Conservation (phyloP, 2,329 filamentous ascomycete species). For the Sporothrix euskadiensis region DNA sequence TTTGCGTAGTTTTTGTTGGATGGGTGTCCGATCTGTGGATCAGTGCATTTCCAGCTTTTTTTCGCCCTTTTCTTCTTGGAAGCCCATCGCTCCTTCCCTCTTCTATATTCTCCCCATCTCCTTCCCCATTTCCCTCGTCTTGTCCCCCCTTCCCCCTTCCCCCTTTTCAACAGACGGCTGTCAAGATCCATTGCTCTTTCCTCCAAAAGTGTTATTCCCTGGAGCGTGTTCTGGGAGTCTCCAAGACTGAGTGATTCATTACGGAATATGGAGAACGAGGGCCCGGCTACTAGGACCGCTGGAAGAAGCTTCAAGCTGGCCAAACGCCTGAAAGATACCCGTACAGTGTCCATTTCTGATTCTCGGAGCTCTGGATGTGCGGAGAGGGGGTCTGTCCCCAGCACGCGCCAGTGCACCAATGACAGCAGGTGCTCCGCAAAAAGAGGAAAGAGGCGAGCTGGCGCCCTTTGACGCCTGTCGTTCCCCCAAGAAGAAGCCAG, state of each 20-base stretch:
- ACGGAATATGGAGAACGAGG: background rate
- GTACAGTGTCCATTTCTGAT: background rate
- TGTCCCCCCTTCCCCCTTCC: background rate
- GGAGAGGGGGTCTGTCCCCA: background rate
- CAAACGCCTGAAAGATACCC: background rate
- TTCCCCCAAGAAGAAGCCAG: background rate
- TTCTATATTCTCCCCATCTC: background rate
- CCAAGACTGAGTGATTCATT: slow-evolving; percentile 12
- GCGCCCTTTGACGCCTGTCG: background rate
- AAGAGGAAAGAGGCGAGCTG: too few relatives aligned
- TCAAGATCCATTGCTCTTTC: slow-evolving; percentile 13
- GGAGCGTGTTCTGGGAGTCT: background rate
- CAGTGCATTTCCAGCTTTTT: background rate
- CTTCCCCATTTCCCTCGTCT: background rate
- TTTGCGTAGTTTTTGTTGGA: background rate
- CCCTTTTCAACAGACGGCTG: background rate
- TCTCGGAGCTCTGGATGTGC: background rate
- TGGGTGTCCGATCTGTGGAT: background rate
- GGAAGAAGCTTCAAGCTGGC: background rate
- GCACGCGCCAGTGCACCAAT: too few relatives aligned
- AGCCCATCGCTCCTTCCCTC: background rate
- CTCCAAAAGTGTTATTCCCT: background rate
- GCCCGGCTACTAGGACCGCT: background rate
- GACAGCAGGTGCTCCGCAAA: background rate
- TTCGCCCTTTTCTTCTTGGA: background rate